phyloP scores from a whole-genome alignment of 2,329 filamentous ascomycete genomes.

The Clonostachys chloroleuca region DNA sequence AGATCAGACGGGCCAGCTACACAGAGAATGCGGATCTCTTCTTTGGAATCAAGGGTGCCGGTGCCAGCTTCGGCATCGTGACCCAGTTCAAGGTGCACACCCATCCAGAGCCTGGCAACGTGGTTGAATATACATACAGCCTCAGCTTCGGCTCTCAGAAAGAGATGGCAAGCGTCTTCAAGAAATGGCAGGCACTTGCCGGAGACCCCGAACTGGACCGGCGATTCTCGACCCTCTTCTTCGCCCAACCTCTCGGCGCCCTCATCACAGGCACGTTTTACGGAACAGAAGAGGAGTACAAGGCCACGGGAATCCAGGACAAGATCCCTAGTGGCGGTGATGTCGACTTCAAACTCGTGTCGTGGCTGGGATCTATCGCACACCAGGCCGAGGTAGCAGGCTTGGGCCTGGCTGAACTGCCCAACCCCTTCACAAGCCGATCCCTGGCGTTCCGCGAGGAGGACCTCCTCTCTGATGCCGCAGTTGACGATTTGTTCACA shows the following conservation, averaged over 20 bases:
- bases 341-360: slow-evolving; percentile 43
- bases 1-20: slow-evolving; percentile 39
- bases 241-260: slow-evolving; percentile 46
- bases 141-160: slow-evolving; percentile 41
- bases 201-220: slow-evolving; percentile 49
- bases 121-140: slow-evolving; percentile 55
- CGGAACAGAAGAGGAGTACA: slow-evolving; percentile 51
- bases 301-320: slow-evolving; percentile 40
- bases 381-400: slow-evolving; percentile 44
- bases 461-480: slow-evolving; percentile 37
- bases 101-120: slow-evolving; percentile 46
- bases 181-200: slow-evolving; percentile 54
- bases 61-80: slow-evolving; percentile 50
- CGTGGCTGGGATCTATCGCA: slow-evolving; percentile 59
- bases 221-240: slow-evolving; percentile 53
- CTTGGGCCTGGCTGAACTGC: slow-evolving; percentile 39
- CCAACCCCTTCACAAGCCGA: slow-evolving; percentile 51
- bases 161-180: slow-evolving; percentile 43
- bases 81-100: slow-evolving; percentile 54
- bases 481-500: slow-evolving; percentile 43
- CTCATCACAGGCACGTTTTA: slow-evolving; percentile 59
- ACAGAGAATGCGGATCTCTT: slow-evolving; percentile 48
- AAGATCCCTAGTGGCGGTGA: slow-evolving; percentile 36
- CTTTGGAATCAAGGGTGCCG: slow-evolving; percentile 52
- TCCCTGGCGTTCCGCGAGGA: slow-evolving; percentile 47